Evolutionary conservation across 2,329 filamentous ascomycete genomes (phyloP).

Genomic region (Beauveria bassiana): DNA sequence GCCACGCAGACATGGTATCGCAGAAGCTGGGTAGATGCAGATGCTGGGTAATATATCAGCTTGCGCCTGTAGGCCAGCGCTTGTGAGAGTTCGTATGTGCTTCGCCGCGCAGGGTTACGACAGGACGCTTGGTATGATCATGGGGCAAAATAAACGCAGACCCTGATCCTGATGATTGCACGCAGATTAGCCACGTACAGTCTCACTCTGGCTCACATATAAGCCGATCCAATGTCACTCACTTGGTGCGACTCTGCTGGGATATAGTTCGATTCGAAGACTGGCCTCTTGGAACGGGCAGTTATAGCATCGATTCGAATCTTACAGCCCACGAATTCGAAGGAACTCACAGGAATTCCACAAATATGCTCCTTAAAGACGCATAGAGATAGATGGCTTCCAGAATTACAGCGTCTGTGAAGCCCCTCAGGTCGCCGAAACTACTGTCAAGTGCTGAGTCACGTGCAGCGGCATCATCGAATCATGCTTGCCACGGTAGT

Average conservation of each 20-base stretch:
- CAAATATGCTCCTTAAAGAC: background rate
- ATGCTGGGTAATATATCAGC: background rate
- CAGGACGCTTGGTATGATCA: background rate
- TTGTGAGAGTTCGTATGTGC: constrained; percentile 7
- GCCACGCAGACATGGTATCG: constrained; percentile 3
- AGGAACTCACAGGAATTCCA: background rate
- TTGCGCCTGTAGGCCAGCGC: background rate
- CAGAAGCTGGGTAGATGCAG: background rate
- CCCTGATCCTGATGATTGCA: background rate
- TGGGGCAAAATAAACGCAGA: background rate
- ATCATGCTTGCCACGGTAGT: constrained; percentile 3
- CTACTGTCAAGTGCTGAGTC: constrained; percentile 6
- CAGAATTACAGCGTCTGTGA: constrained; percentile 5
- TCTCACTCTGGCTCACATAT: constrained; percentile 8
- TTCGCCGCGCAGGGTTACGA: background rate
- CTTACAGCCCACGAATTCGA: background rate
- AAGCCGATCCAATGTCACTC: constrained; percentile 10
- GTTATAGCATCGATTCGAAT: background rate
- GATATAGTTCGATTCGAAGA: constrained; percentile 1
- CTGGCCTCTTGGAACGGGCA: background rate
- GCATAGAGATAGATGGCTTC: constrained; percentile 1
- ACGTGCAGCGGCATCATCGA: constrained; percentile 8
- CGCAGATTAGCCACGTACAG: background rate
- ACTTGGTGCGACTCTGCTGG: constrained; percentile 5
- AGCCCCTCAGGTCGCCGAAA: constrained; percentile 13